Evolutionary conservation across 805 yeast genomes (phyloP).

Genomic region (Ogataea ganodermae): DNA sequence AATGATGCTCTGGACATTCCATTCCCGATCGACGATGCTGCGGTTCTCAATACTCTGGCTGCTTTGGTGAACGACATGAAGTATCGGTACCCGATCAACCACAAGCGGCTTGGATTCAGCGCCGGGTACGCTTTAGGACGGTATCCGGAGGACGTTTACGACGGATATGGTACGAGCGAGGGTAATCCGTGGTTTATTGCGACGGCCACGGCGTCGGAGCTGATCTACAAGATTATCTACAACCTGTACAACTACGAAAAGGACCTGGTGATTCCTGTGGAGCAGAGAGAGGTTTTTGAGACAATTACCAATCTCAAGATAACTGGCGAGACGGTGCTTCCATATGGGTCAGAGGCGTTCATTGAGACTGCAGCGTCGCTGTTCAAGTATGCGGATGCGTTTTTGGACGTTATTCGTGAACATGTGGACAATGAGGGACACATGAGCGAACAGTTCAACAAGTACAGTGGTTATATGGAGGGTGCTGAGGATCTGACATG

Average conservation of each 20-base stretch:
- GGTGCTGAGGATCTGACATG: constrained; percentile 90
- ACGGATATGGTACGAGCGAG: constrained; percentile 68
- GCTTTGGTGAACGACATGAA: constrained; percentile 69
- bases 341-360: constrained; percentile 46
- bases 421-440: constrained; percentile 68
- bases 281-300: constrained; percentile 25
- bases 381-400: constrained; percentile 65
- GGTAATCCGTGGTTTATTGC: constrained; percentile 95
- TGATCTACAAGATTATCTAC: constrained; percentile 56
- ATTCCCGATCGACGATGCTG: constrained; percentile 58
- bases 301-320: constrained; percentile 29
- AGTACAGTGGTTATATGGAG: constrained; percentile 76
- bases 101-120: constrained; percentile 38
- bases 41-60: constrained; percentile 62
- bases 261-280: constrained; percentile 42
- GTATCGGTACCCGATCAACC: constrained; percentile 76
- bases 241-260: constrained; percentile 40
- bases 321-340: constrained; percentile 27
- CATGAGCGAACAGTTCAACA: constrained; percentile 89
- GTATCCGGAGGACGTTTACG: constrained; percentile 89
- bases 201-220: constrained; percentile 68
- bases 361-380: constrained; percentile 46
- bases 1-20: constrained; percentile 50
- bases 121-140: constrained; percentile 78
- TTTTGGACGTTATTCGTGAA: constrained; percentile 55